phyloP scores from a whole-genome alignment of 495 filamentous ascomycete genomes.

The Lophiostoma macrostomum region DNA sequence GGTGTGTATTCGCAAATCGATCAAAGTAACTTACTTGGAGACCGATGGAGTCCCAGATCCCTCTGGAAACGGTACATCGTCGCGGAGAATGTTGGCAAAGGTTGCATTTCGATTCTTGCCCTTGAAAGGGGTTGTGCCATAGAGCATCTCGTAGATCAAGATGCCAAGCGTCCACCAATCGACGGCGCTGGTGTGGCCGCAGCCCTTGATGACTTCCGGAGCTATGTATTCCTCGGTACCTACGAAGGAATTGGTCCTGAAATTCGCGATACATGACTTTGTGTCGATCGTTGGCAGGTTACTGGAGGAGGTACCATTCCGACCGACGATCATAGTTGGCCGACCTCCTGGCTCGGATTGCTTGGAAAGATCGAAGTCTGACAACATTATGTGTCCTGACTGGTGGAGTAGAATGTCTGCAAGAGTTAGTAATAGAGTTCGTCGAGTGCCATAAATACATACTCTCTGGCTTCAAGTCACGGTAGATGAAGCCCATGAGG shows the following conservation, averaged over 20 bases:
- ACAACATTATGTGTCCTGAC: slow-evolving; percentile 98
- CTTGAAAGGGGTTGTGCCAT: slow-evolving; percentile 97
- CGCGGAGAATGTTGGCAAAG: slow-evolving; percentile 93
- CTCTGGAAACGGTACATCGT: slow-evolving; percentile 94
- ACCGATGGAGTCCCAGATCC: slow-evolving; percentile 78
- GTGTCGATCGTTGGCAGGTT: slow-evolving; percentile 94
- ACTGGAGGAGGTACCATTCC: slow-evolving; percentile 73
- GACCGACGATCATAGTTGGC: slow-evolving; percentile 93
- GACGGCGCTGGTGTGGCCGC: slow-evolving; percentile 95
- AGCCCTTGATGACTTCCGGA: slow-evolving; percentile 97
- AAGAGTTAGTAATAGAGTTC: slow-evolving; percentile 26
- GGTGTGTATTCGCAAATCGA: slow-evolving; percentile 18
- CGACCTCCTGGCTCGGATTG: slow-evolving; percentile 95
- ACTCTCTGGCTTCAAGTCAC: slow-evolving; percentile 98
- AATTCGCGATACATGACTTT: slow-evolving; percentile 96
- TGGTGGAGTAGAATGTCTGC: slow-evolving; percentile 95
- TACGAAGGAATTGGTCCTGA: slow-evolving; percentile 97
- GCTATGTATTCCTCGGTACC: slow-evolving; percentile 99
- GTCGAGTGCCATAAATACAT: slow-evolving; percentile 40
- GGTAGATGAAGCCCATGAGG: slow-evolving; percentile 98
- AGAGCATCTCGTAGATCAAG: slow-evolving; percentile 98
- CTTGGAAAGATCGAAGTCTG: slow-evolving; percentile 97
- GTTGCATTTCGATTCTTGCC: slow-evolving; percentile 98
- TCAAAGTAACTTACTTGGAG: slow-evolving; percentile 67
- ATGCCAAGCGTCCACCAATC: slow-evolving; percentile 99